phyloP scores from a whole-genome alignment of 2,329 filamentous ascomycete genomes.

The Alternaria rosae region DNA sequence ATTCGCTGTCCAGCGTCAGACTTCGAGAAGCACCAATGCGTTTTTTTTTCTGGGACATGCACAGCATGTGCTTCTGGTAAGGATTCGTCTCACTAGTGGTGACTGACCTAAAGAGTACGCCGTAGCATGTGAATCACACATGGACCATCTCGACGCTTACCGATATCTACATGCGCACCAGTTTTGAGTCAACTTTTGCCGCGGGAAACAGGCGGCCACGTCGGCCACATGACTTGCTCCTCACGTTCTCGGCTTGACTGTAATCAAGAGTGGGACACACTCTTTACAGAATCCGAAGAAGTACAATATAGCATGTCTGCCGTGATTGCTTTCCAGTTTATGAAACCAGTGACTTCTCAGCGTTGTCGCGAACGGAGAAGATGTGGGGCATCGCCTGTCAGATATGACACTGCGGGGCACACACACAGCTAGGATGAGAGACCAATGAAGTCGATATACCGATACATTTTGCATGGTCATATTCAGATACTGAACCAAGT shows the following conservation, averaged over 20 bases:
- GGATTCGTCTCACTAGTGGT: constrained; percentile 6
- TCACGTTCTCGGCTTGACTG: neutral
- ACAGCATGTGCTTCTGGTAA: constrained; percentile 7
- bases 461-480: neutral
- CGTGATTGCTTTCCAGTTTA: neutral
- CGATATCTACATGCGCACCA: constrained; percentile 3
- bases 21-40: constrained; percentile 2
- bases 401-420: neutral
- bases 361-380: constrained; percentile 1
- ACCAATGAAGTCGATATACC: neutral
- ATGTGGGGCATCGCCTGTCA: constrained; percentile 10
- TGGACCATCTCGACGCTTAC: neutral
- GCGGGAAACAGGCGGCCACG: neutral
- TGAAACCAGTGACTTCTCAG: constrained; percentile 1
- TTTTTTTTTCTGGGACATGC: neutral
- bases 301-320: neutral
- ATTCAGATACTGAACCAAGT: neutral
- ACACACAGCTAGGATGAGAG: neutral
- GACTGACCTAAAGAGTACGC: neutral
- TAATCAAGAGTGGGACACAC: neutral
- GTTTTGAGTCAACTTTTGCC: constrained; percentile 4
- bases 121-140: constrained; percentile 11
- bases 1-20: constrained; percentile 7
- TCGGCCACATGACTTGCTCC: neutral
- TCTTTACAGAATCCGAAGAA: neutral